These are phyloP conservation scores for Elongisporangium prolatum DNA, from an alignment of 352 stramenopile species.

Conservation along the genomic window DNA sequence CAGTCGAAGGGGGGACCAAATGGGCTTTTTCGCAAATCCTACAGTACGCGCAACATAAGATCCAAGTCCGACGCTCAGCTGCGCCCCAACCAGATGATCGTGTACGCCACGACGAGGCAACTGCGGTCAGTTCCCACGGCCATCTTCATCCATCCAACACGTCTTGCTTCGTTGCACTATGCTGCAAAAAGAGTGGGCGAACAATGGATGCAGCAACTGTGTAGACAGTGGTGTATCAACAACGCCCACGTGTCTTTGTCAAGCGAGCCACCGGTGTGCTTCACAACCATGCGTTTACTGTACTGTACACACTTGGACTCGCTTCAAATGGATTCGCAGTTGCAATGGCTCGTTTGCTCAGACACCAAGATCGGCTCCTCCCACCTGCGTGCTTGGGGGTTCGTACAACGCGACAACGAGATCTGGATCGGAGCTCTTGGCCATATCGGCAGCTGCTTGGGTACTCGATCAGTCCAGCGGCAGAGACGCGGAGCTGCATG, in stretches of 20 bases:
- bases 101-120: not conserved
- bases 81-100: not conserved
- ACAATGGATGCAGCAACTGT: not conserved
- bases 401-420: conserved; percentile 13
- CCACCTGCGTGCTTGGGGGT: not conserved
- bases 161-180: not conserved
- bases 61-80: not conserved
- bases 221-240: no score
- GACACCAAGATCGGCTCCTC: not conserved
- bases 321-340: not conserved
- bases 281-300: not conserved
- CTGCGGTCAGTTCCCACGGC: not conserved
- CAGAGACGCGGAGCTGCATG: not conserved
- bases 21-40: not conserved
- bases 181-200: not conserved
- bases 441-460: conserved; percentile 11
- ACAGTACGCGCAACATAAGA: not conserved
- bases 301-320: no score
- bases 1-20: not conserved
- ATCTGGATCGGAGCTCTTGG: conserved; percentile 16
- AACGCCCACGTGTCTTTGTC: not conserved
- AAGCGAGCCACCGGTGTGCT: no score
- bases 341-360: not conserved
- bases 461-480: not conserved
- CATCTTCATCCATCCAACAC: not conserved